These are phyloP conservation scores for Aspergillus conjunctus DNA, from an alignment of 495 filamentous ascomycete genomes.

Conservation along the genomic window DNA sequence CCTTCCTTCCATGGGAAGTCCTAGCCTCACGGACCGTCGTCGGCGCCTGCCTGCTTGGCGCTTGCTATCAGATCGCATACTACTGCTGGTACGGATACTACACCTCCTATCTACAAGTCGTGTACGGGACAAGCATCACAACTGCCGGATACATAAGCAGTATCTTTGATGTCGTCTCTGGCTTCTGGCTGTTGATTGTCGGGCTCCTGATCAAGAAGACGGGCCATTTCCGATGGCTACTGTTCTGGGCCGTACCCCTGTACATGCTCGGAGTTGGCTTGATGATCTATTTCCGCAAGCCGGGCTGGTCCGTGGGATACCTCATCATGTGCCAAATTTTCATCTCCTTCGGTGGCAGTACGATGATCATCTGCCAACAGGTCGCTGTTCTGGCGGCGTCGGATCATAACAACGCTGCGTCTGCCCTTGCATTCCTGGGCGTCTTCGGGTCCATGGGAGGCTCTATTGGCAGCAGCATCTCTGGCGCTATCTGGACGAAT, in stretches of 20 bases:
- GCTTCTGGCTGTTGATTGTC: conserved; percentile 47
- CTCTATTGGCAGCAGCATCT: conserved; percentile 64
- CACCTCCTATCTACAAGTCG: conserved; percentile 72
- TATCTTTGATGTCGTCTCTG: conserved; percentile 52
- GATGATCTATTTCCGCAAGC: conserved; percentile 68
- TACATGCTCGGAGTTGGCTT: conserved; percentile 60
- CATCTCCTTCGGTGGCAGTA: conserved; percentile 64
- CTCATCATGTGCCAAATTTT: conserved; percentile 75
- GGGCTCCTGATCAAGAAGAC: conserved; percentile 56
- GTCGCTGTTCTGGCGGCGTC: conserved; percentile 68
- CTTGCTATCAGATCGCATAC: conserved; percentile 59
- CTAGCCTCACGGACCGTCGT: conserved; percentile 64
- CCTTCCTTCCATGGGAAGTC: conserved; percentile 62
- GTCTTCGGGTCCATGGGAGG: conserved; percentile 67
- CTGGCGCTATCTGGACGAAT: conserved; percentile 68
- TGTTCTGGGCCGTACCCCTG: conserved; percentile 58
- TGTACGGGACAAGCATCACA: conserved; percentile 57
- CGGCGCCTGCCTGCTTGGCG: conserved; percentile 59
- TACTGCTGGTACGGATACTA: conserved; percentile 63
- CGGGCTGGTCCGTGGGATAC: conserved; percentile 58
- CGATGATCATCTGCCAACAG: conserved; percentile 63
- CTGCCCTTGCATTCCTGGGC: conserved; percentile 62
- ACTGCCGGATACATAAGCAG: conserved; percentile 58
- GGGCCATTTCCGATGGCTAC: conserved; percentile 54
- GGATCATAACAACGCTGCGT: conserved; percentile 66